phyloP scores from a whole-genome alignment of 1,284 basidiomycete species.

The Xerocomus amazonicus region DNA sequence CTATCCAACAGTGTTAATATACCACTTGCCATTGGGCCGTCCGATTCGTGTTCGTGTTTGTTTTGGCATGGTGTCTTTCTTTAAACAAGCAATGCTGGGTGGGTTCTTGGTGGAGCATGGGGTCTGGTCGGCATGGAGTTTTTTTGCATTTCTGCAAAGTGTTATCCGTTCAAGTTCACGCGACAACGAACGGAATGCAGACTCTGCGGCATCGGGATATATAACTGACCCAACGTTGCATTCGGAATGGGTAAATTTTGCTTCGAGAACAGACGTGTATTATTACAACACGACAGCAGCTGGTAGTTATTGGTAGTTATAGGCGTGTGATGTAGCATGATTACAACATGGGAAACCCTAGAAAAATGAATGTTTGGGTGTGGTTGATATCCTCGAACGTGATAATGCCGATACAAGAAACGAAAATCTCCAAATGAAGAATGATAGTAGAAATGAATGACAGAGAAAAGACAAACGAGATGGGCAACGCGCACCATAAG shows the following conservation, averaged over 20 bases:
- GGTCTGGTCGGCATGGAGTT: too few relatives aligned
- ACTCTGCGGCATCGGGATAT: too few relatives aligned
- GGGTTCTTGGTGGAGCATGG: too few relatives aligned
- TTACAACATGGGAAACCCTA: conserved; percentile 13
- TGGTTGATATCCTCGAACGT: conserved; percentile 11
- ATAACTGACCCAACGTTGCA: too few relatives aligned
- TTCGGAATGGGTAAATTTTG: background rate
- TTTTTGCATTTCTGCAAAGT: too few relatives aligned
- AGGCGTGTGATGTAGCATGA: conserved; percentile 7
- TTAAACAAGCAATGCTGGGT: too few relatives aligned
- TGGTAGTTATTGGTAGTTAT: background rate
- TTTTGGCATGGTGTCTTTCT: too few relatives aligned
- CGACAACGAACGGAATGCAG: too few relatives aligned
- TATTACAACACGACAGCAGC: conserved; percentile 11
- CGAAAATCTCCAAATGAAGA: conserved; percentile 10
- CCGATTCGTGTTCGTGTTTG: too few relatives aligned
- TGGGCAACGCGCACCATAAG: background rate
- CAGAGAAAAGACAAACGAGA: background rate
- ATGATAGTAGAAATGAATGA: conserved; percentile 4
- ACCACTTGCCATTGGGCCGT: too few relatives aligned
- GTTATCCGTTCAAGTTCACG: too few relatives aligned
- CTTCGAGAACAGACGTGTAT: background rate
- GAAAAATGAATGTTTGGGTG: conserved; percentile 13
- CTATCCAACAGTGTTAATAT: too few relatives aligned
- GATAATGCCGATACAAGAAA: conserved; percentile 9